Percentiles rank a stretch among this genome's conserved stretches.
phyloP scores from a whole-genome alignment of 495 filamentous ascomycete genomes.

The Saxispiralis lemnorum region DNA sequence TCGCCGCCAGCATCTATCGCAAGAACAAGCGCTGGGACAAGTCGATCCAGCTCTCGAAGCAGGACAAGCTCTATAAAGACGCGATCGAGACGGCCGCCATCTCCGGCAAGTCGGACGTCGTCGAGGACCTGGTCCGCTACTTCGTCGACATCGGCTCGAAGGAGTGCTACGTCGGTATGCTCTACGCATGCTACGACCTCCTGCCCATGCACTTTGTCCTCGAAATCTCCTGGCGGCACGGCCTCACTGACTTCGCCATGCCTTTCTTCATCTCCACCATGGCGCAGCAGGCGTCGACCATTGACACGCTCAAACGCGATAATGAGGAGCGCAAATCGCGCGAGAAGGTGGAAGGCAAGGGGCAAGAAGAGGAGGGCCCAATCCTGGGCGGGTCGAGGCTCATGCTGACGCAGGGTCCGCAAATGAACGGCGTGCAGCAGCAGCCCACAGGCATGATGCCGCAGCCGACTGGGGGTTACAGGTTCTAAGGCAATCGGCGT shows the following conservation, averaged over 20 bases:
- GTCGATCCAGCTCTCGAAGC: slow-evolving; percentile 95
- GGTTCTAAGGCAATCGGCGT: slow-evolving; percentile 13
- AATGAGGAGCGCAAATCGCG: slow-evolving; percentile 90
- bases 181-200: slow-evolving; percentile 96
- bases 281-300: slow-evolving; percentile 70
- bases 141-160: slow-evolving; percentile 98
- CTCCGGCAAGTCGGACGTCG: slow-evolving; percentile 73
- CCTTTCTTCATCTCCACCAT: slow-evolving; percentile 99
- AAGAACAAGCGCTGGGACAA: slow-evolving; percentile 99
- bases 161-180: slow-evolving; percentile 97
- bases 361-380: slow-evolving; percentile 78
- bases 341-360: slow-evolving; percentile 71
- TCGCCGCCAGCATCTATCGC: slow-evolving; percentile 93
- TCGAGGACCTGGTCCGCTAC: slow-evolving; percentile 88
- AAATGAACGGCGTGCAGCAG: slow-evolving; percentile 31
- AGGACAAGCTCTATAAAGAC: slow-evolving; percentile 99
- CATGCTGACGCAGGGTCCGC: slow-evolving; percentile 93
- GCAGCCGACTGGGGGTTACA: slow-evolving; percentile 25
- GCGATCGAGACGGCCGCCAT: slow-evolving; percentile 98
- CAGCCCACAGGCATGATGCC: slow-evolving; percentile 26
- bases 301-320: slow-evolving; percentile 76
- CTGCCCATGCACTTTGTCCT: slow-evolving; percentile 81
- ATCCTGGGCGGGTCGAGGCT: slow-evolving; percentile 83
- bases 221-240: slow-evolving; percentile 93
- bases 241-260: slow-evolving; percentile 95